Evolutionary conservation across 805 yeast species (phyloP), one percentile per base, ranked within the genome.

Genomic region (Brettanomyces anomalus): DNA sequence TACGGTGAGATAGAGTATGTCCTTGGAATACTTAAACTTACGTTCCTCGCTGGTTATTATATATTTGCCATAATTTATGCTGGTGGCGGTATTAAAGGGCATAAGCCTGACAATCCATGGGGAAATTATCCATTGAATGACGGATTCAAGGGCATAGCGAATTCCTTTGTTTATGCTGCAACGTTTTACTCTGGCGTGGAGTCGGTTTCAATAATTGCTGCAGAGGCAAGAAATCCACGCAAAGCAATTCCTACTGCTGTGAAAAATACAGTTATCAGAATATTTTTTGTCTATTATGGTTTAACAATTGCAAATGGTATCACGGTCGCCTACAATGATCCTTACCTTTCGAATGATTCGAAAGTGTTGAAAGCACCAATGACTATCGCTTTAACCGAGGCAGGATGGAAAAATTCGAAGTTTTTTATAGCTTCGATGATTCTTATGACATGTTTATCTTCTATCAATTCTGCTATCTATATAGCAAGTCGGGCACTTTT

Each of bases 401-500:
- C 74, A 5, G 74, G 74, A 16, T 67, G 72, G 71, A 46, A 50
- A 36, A 48, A 51, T 39, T 39, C 55, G 7, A 37, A 76, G 33
- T 52, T 51, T 70, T 39, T 66, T 66, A 33, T 66, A 67, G 17
- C 74, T 71, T 52, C 66, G 72, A 76, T 56, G 78, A 82, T 6
- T 70, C 77, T 53, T 68, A 77, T 50, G 58, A 77, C 43, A 48
- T 78, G 35, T 74, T 80, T 81, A 15, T 76, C 83, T 15, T 83
- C 87, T 4, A 73, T 78, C 52, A 81, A 80, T 60, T 70, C 81
- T 35, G 74, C 81, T 36, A 74, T 80, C 43, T 81, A 75, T 58
- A 66, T 80, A 52, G 83, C 84, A 6, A 75, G 83, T 3, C 65
- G 87, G 52, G 71, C 85, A 1, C 64, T 81, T 14, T 74, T 79